These are phyloP conservation scores for Coniochaeta ligniaria DNA, from an alignment of 2,329 filamentous ascomycete genomes.

Conservation along the genomic window DNA sequence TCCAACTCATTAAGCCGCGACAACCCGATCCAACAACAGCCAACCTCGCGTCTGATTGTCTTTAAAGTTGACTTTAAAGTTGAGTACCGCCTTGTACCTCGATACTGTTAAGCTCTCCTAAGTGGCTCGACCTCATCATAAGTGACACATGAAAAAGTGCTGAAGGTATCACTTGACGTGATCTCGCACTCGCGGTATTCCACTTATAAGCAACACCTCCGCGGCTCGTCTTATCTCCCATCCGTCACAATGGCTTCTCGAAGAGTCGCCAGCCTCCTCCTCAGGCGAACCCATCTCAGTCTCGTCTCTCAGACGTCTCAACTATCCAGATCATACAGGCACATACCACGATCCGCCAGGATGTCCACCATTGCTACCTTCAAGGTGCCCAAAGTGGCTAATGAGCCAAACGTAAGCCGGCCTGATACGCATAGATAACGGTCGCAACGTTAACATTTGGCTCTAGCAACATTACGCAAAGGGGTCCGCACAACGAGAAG, in stretches of 20 bases:
- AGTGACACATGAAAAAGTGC: neutral
- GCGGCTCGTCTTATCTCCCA: neutral
- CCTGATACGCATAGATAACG: neutral
- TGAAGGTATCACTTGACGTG: neutral
- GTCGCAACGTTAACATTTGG: neutral
- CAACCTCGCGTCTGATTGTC: slow-evolving; percentile 4
- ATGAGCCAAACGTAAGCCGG: slow-evolving; percentile 85
- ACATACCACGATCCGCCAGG: slow-evolving; percentile 10
- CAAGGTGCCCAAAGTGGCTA: slow-evolving; percentile 78
- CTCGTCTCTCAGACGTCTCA: slow-evolving; percentile 7
- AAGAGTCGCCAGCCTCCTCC: neutral
- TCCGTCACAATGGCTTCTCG: neutral
- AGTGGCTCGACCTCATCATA: neutral
- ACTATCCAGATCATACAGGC: neutral
- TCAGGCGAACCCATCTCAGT: slow-evolving; percentile 9
- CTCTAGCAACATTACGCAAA: slow-evolving; percentile 83
- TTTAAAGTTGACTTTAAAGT: slow-evolving; percentile 3
- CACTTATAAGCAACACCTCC: neutral
- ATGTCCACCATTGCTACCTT: slow-evolving; percentile 68
- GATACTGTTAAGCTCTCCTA: neutral
- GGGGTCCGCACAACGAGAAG: slow-evolving; percentile 70
- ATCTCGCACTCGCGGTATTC: neutral
- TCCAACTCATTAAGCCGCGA: slow-evolving; percentile 16
- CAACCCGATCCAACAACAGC: slow-evolving; percentile 15
- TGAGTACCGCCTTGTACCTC: slow-evolving; percentile 1